Percentiles rank a stretch among this genome's conserved stretches.
phyloP scores from a whole-genome alignment of 441 rosid genomes.

The Manihot esculenta region DNA sequence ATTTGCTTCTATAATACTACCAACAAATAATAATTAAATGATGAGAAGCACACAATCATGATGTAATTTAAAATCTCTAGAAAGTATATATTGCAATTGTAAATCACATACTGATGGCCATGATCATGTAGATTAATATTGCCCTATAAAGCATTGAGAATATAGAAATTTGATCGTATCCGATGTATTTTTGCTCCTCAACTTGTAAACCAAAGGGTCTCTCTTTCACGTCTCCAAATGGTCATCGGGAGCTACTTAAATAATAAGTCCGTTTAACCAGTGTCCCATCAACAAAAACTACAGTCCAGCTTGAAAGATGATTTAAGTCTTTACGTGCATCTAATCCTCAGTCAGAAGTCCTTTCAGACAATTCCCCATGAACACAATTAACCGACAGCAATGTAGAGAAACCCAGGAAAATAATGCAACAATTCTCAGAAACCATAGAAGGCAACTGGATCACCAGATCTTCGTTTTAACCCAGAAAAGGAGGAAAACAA shows the following conservation, averaged over 20 bases:
- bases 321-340: slow-evolving; percentile 4
- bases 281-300: slow-evolving; percentile 20
- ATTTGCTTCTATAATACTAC: background rate
- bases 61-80: background rate
- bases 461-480: slow-evolving; percentile 92
- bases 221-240: slow-evolving; percentile 29
- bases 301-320: slow-evolving; percentile 19
- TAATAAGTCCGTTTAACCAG: slow-evolving; percentile 11
- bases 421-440: slow-evolving; percentile 25
- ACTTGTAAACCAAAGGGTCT: slow-evolving; percentile 22
- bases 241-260: slow-evolving; percentile 6
- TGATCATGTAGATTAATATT: slow-evolving; percentile 4
- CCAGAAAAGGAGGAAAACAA: slow-evolving; percentile 97
- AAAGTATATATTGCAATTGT: background rate
- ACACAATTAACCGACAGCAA: slow-evolving; percentile 19
- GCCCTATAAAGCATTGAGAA: slow-evolving; percentile 16
- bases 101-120: slow-evolving; percentile 8
- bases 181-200: slow-evolving; percentile 20
- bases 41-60: too few relatives aligned
- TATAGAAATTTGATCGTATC: slow-evolving; percentile 9
- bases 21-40: background rate
- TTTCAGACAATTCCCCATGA: slow-evolving; percentile 18
- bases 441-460: slow-evolving; percentile 28
- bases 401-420: slow-evolving; percentile 33
- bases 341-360: slow-evolving; percentile 14